Evolutionary conservation across 2,329 filamentous ascomycete genomes (phyloP).

Genomic region (Cadophora sp.): DNA sequence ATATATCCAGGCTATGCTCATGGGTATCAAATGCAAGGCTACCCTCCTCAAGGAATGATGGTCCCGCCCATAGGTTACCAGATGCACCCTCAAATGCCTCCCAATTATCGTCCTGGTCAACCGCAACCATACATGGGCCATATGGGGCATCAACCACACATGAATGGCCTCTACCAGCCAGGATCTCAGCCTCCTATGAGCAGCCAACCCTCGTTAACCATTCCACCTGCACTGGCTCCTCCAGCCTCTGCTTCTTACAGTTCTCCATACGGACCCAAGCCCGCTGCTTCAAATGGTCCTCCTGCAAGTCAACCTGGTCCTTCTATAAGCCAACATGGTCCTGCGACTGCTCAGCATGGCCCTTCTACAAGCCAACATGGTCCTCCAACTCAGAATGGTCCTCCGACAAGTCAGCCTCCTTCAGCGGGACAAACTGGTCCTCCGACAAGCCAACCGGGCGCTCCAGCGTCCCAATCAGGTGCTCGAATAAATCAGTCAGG

Average conservation of each 20-base stretch:
- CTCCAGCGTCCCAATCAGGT: neutral
- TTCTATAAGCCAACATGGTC: neutral
- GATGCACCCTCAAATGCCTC: conserved; percentile 32
- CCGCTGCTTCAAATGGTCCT: conserved; percentile 28
- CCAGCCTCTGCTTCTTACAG: conserved; percentile 40
- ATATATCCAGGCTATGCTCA: conserved; percentile 37
- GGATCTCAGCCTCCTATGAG: conserved; percentile 21
- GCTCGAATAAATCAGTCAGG: neutral
- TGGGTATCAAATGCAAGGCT: conserved; percentile 30
- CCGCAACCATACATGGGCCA: conserved; percentile 34
- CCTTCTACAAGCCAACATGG: neutral
- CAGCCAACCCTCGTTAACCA: conserved; percentile 26
- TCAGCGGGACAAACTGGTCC: neutral
- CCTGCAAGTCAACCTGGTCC: conserved; percentile 17
- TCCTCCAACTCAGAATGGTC: neutral
- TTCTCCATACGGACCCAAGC: conserved; percentile 46
- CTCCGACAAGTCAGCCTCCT: neutral
- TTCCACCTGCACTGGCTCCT: conserved; percentile 37
- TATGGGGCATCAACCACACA: conserved; percentile 22
- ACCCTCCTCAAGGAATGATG: conserved; percentile 36
- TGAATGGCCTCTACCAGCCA: conserved; percentile 30
- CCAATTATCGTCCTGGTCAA: conserved; percentile 37
- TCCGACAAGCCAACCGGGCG: neutral
- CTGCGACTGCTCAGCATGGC: neutral
- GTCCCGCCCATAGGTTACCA: conserved; percentile 38